These are phyloP conservation scores for Ogataea henricii DNA, from an alignment of 805 yeast genomes.

Conservation along the genomic window DNA sequence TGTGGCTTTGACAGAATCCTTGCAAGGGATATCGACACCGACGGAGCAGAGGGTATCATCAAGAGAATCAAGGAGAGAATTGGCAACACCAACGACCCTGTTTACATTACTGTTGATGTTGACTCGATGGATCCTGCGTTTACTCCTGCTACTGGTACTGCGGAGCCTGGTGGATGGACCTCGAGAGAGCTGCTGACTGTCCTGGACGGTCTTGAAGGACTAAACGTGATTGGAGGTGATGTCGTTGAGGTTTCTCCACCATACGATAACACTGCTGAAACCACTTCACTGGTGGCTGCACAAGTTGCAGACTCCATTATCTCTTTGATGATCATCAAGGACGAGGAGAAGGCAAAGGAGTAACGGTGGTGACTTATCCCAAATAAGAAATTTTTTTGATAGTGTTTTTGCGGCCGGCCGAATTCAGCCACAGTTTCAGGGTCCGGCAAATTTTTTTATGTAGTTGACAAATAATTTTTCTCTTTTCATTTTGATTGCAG, in stretches of 20 bases:
- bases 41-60: slow-evolving; percentile 41
- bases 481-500: neutral
- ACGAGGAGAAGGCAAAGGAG: neutral
- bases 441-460: neutral
- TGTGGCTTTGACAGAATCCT: slow-evolving; percentile 51
- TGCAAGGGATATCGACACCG: slow-evolving; percentile 48
- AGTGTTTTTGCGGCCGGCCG: neutral
- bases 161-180: slow-evolving; percentile 75
- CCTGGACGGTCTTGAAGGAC: slow-evolving; percentile 57
- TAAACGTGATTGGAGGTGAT: slow-evolving; percentile 71
- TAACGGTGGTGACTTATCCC: neutral
- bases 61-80: slow-evolving; percentile 38
- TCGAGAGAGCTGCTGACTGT: slow-evolving; percentile 50
- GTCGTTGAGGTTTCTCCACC: slow-evolving; percentile 72
- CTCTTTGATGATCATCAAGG: slow-evolving; percentile 45
- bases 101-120: slow-evolving; percentile 50
- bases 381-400: neutral
- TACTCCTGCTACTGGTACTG: slow-evolving; percentile 74
- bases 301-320: slow-evolving; percentile 56
- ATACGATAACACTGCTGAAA: slow-evolving; percentile 58
- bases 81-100: slow-evolving; percentile 38
- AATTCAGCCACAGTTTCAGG: slow-evolving; percentile 1
- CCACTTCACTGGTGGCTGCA: slow-evolving; percentile 66
- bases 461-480: neutral
- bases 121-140: slow-evolving; percentile 75